phyloP scores from a whole-genome alignment of 345 rosid genomes.

The Murraya koenigii region DNA sequence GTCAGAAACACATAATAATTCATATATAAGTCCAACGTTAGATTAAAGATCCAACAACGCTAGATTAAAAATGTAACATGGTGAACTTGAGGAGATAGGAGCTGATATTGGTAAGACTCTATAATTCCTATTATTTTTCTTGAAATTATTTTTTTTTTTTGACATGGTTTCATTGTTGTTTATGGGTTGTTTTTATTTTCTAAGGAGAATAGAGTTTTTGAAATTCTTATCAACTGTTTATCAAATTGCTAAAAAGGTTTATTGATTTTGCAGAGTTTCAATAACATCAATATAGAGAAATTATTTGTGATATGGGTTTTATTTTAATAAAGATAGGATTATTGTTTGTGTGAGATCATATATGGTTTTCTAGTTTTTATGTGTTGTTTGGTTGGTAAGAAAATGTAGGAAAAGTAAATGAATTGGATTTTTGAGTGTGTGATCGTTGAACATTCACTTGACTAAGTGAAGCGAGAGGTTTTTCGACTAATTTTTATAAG shows the following conservation, averaged over 20 bases:
- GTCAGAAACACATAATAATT: no score
- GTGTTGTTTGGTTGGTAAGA: slow-evolving; percentile 4
- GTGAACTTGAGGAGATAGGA: no score
- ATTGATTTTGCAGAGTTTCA: background rate
- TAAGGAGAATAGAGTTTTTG: background rate
- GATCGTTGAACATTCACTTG: background rate
- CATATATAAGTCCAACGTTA: no score
- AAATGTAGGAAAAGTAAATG: background rate
- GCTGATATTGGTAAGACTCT: no score
- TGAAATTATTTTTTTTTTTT: no score
- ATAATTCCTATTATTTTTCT: no score
- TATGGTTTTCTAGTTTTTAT: background rate
- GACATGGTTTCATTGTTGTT: background rate
- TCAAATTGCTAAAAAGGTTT: background rate
- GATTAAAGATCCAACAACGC: no score
- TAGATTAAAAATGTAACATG: no score
- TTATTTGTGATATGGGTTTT: background rate
- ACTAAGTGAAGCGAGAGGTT: background rate
- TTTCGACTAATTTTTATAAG: background rate
- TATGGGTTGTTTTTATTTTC: background rate
- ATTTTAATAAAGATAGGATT: background rate
- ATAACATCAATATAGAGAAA: background rate
- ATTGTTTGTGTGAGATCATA: background rate
- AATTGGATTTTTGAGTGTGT: background rate
- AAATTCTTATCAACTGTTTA: background rate